Evolutionary conservation across 148 eudicot genomes (phyloP), one percentile per base, ranked within the genome.

Genomic region (Arctostaphylos glauca): DNA sequence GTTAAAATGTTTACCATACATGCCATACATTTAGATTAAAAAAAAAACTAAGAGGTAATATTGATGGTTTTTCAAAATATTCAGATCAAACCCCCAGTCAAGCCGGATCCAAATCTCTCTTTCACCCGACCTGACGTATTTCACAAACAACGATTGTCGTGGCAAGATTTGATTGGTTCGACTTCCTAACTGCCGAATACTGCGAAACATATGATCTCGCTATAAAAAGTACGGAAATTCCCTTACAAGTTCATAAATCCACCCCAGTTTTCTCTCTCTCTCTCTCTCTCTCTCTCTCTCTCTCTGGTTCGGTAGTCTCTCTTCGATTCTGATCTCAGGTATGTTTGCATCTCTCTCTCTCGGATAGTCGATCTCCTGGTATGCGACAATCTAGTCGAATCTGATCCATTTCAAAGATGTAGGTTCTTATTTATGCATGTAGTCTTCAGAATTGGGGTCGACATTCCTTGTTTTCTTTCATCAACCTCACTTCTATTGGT

Each of bases 311-410:
- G 2, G 67, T 66, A 0, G 8, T 64, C 47, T 2, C 74, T 13
- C 13, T 1, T 47, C 43, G 74, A 47, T 73, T 73, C 52, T 41
- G 76, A 73, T 73, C 76, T 47, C 76, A 15, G 76, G 76, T 47
- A 73, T 18, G 76, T 73, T 73, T 43, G 5, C 19, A 70, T 70
- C 47, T 70, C 70, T 64, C 70, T 5, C 38, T 4, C 18, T 64
- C 1, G 3, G 6, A 2, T 18, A 0, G 3, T 1, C 15, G 2
- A n/a, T n/a, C 13, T 12, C 67, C 38, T 31, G 38, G 38, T 31
- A 31, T 31, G 38, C 38, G 38, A 31, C 38, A 31, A 31, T 31
- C 38, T 15, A 4, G 2, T n/a, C 67, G 4, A 2, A 0, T 3
- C 15, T 15, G 38, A 31, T 64, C 70, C 25, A 38, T 64, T 48